A percentile compares a stretch with the other conserved stretches of the same genome.
These are phyloP conservation scores for Phytophthora litchii DNA, from an alignment of 352 stramenopile genomes.

Conservation along the genomic window DNA sequence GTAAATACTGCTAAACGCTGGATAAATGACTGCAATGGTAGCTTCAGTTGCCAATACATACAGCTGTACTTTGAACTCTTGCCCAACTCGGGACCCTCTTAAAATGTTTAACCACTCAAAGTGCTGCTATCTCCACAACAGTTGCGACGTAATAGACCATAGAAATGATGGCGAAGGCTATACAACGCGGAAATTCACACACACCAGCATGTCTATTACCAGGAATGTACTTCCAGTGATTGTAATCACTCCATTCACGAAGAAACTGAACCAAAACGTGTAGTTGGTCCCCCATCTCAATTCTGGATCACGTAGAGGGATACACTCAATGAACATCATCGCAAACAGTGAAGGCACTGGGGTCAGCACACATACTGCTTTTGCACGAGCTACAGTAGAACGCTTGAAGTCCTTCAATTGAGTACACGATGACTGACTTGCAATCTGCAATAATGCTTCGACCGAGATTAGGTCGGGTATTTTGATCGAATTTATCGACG, in stretches of 20 bases:
- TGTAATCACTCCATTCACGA: slow-evolving; percentile 6
- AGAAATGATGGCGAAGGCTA: neutral
- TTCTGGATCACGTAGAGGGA: slow-evolving; percentile 10
- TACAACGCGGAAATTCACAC: slow-evolving; percentile 3
- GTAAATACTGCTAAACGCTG: slow-evolving; percentile 22
- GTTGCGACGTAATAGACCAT: slow-evolving; percentile 21
- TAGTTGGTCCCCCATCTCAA: slow-evolving; percentile 30
- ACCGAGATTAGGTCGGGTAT: neutral
- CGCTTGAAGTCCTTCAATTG: slow-evolving; percentile 40
- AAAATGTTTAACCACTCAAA: slow-evolving; percentile 35
- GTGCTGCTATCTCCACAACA: slow-evolving; percentile 17
- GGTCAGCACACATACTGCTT: slow-evolving; percentile 19
- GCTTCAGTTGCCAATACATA: slow-evolving; percentile 21
- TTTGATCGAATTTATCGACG: no score
- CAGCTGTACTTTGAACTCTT: slow-evolving; percentile 15
- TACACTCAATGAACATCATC: slow-evolving; percentile 19
- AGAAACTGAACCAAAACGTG: slow-evolving; percentile 33
- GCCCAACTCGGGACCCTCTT: slow-evolving; percentile 2
- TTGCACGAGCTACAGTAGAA: slow-evolving; percentile 19
- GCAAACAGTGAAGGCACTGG: slow-evolving; percentile 15
- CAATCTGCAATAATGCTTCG: neutral
- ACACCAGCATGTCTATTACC: slow-evolving; percentile 11
- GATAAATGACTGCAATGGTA: slow-evolving; percentile 25
- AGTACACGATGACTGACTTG: slow-evolving; percentile 49
- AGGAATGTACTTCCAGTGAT: slow-evolving; percentile 13